phyloP scores from a whole-genome alignment of 1,139 yeast species.

The Geotrichum histeridarum region DNA sequence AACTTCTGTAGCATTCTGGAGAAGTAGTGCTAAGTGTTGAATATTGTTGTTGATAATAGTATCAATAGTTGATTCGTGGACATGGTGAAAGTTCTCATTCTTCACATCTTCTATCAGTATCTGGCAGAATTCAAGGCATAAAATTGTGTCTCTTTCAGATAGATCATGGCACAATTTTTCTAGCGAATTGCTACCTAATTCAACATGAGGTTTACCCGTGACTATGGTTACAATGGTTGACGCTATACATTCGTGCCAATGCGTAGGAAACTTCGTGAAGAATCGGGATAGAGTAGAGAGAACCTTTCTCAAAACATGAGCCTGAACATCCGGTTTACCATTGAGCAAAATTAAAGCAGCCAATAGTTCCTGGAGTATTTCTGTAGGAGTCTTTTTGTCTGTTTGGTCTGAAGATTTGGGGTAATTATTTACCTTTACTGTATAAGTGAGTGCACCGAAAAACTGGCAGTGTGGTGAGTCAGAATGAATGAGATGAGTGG shows the following conservation, averaged over 20 bases:
- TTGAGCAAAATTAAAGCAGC: too few species aligned
- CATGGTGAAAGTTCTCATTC: background rate
- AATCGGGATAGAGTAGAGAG: constrained; percentile 30
- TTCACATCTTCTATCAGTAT: constrained; percentile 29
- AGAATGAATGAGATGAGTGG: too few species aligned
- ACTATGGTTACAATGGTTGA: constrained; percentile 21
- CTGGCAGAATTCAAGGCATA: constrained; percentile 25
- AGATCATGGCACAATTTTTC: background rate
- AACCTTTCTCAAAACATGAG: too few species aligned
- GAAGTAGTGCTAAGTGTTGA: background rate
- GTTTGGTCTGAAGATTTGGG: too few species aligned
- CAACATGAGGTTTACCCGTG: background rate
- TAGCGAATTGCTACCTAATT: background rate
- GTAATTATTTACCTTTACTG: too few species aligned
- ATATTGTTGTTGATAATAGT: constrained; percentile 4
- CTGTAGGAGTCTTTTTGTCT: too few species aligned
- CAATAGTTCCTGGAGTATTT: too few species aligned
- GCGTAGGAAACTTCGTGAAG: constrained; percentile 32
- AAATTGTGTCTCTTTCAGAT: background rate
- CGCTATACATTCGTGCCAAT: constrained; percentile 32
- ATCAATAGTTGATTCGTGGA: background rate
- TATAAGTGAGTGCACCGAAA: too few species aligned
- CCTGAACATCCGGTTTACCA: too few species aligned
- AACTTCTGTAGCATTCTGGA: background rate
- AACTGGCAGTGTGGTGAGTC: too few species aligned